Base-by-base conservation (phyloP, 257 asterid species). In the Osmanthus fragrans region DNA sequence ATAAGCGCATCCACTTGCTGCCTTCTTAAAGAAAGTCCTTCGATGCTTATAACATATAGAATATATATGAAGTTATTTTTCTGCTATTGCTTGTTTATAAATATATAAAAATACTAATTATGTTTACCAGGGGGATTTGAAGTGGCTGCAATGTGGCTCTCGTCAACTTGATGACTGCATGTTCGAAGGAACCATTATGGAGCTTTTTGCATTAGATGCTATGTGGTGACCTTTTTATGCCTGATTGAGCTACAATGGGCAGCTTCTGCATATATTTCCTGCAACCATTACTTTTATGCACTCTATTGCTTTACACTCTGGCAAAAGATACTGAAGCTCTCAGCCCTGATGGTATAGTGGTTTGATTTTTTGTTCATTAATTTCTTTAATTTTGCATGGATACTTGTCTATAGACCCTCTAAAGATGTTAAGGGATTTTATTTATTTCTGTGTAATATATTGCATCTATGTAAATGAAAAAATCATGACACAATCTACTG, bases 311-410 rank as follows among this genome's bases (percentile, higher is more conserved):
- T 73, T 82, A 75, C 83, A 74, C 77, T 76, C 74, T 86, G 67
- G 82, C 85, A 69, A 83, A 75, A 82, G 86, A 81, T 81, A 76
- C 76, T 63, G 79, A 76, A 84, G 84, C 91, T 82, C 97, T 94
- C 78, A 94, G 90, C 87, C 93, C 97, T 69, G 98, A 92, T 88
- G 98, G 98, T 91, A 84, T 72, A 90, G 49, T 65, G 40, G 54
- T 72, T 51, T 23, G 13, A 37, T 56, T 54, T 67, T 13, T 32
- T 77, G 51, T 66, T 72, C 39, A 12, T 63, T 27, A 63, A 47
- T 30, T 49, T 73, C 47, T 47, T 47, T 65, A 2, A 45, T 76
- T 74, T 74, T 21, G 40, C 69, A 54, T 7, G 23, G 25, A 25
- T 54, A 19, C 25, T 54, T 19, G n/a, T 7, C 25, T 4, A 3